Conservation (phyloP, 2,329 filamentous ascomycete species). For the Microcyclospora tardicrescens region DNA sequence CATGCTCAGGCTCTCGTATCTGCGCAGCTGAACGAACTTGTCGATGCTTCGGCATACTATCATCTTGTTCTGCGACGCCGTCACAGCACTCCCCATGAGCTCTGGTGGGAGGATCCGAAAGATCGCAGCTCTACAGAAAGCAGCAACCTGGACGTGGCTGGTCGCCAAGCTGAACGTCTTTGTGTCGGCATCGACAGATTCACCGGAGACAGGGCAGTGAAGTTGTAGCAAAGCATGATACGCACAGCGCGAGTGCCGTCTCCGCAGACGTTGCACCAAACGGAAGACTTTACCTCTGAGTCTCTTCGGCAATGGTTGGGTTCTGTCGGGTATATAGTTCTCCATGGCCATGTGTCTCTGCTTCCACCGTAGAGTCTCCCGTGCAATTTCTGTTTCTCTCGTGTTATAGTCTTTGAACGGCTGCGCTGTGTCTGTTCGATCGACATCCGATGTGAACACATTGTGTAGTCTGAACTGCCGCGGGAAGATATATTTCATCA, state of each 20-base stretch:
- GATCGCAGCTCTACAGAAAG: conserved; percentile 71
- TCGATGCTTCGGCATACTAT: conserved; percentile 57
- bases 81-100: conserved; percentile 55
- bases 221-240: conserved; percentile 67
- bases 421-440: conserved; percentile 54
- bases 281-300: conserved; percentile 49
- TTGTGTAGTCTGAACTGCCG: conserved; percentile 83
- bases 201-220: conserved; percentile 53
- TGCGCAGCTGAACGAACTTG: conserved; percentile 60
- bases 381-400: conserved; percentile 66
- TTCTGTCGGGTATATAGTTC: background rate
- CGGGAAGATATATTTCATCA: conserved; percentile 91
- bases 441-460: conserved; percentile 63
- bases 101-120: conserved; percentile 57
- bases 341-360: background rate
- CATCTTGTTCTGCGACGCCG: conserved; percentile 46
- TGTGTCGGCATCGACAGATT: conserved; percentile 43
- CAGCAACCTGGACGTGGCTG: conserved; percentile 56
- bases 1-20: conserved; percentile 68
- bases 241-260: conserved; percentile 59
- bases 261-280: conserved; percentile 56
- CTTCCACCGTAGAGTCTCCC: conserved; percentile 1
- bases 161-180: conserved; percentile 36
- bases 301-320: conserved; percentile 38
- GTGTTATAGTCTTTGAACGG: conserved; percentile 73